phyloP scores from a whole-genome alignment of 805 yeast genomes.

The Lipomyces chichibuensis region DNA sequence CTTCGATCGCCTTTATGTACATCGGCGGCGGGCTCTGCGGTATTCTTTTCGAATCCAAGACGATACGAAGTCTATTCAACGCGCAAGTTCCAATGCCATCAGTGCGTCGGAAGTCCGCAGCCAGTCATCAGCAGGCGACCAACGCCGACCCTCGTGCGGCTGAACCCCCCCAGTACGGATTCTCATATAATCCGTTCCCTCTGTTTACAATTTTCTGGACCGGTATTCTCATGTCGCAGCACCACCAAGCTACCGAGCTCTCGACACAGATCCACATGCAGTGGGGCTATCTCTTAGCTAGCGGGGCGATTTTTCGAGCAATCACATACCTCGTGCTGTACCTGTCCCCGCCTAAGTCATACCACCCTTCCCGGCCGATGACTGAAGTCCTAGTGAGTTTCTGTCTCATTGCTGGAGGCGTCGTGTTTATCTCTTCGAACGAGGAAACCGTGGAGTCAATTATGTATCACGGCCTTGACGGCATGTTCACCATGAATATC shows the following conservation, averaged over 20 bases:
- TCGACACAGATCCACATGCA: conserved; percentile 83
- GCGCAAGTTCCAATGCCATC: conserved; percentile 15
- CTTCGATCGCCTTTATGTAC: conserved; percentile 85
- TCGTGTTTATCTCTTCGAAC: conserved; percentile 88
- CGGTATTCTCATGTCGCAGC: conserved; percentile 93
- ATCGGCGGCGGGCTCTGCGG: conserved; percentile 95
- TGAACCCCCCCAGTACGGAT: conserved; percentile 40
- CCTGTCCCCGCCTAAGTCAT: conserved; percentile 44
- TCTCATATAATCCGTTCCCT: conserved; percentile 94
- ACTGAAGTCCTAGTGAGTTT: conserved; percentile 83
- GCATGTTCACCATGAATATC: conserved; percentile 89
- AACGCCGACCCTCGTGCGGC: conserved; percentile 23
- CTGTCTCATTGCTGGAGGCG: conserved; percentile 83
- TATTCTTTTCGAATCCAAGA: conserved; percentile 67
- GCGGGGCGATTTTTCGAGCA: conserved; percentile 77
- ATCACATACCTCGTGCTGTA: conserved; percentile 62
- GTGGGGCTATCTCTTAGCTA: conserved; percentile 88
- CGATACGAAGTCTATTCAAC: conserved; percentile 40
- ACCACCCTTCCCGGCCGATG: conserved; percentile 69
- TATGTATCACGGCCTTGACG: conserved; percentile 78
- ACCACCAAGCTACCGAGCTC: conserved; percentile 76
- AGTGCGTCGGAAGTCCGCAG: conserved; percentile 7
- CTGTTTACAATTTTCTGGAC: conserved; percentile 94
- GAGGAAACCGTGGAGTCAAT: conserved; percentile 81
- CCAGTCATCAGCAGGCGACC: neutral